phyloP scores from a whole-genome alignment of 345 rosid species.

The Eucalyptus decipiens region DNA sequence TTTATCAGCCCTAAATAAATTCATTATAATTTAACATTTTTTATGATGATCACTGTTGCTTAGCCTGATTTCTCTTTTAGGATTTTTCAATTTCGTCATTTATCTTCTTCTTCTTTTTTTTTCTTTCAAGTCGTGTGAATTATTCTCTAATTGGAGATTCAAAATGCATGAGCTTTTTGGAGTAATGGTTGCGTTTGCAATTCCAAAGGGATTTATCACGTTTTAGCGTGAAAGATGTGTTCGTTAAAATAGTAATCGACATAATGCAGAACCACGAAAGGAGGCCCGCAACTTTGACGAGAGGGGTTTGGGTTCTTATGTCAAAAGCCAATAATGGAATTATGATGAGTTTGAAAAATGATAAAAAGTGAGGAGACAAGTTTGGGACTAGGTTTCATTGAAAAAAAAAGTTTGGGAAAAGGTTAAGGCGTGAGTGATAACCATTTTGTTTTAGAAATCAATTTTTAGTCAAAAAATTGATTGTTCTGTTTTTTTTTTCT shows the following conservation, averaged over 20 bases:
- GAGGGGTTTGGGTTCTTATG: background rate
- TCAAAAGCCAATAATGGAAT: background rate
- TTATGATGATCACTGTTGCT: background rate
- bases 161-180: background rate
- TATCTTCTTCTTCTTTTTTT: fast-evolving
- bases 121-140: background rate
- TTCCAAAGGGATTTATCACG: background rate
- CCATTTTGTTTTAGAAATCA: fast-evolving
- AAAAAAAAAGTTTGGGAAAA: too few species aligned
- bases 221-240: background rate
- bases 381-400: background rate
- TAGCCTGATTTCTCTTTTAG: background rate
- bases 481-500: too few species aligned
- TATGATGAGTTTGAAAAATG: background rate
- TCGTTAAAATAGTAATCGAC: background rate
- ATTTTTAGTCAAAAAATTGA: too few species aligned
- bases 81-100: background rate
- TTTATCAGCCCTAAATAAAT: background rate
- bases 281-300: background rate
- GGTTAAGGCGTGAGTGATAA: fast-evolving
- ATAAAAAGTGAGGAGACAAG: background rate
- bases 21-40: background rate
- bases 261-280: background rate
- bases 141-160: background rate
- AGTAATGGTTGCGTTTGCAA: background rate